A percentile compares a stretch with the other conserved stretches of the same genome.
Evolutionary conservation across 805 yeast genomes (phyloP).

Genomic region (Yarrowia deformans): DNA sequence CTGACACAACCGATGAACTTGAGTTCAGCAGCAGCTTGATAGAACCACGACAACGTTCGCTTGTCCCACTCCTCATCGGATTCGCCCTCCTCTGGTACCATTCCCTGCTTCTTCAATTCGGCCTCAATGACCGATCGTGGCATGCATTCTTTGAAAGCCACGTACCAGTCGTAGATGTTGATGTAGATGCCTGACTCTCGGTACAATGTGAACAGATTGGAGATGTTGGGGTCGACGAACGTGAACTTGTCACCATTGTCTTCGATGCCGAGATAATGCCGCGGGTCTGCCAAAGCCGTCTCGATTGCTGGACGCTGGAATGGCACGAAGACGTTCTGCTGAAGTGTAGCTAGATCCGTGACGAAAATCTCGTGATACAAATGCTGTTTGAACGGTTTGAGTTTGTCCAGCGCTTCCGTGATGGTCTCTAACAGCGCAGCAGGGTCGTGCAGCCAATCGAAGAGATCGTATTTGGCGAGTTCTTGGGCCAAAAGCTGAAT

Average conservation of each 20-base stretch:
- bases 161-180: slow-evolving; percentile 71
- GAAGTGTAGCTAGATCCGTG: slow-evolving; percentile 50
- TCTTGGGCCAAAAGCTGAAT: neutral
- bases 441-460: slow-evolving; percentile 14
- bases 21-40: slow-evolving; percentile 75
- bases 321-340: slow-evolving; percentile 55
- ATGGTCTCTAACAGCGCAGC: neutral
- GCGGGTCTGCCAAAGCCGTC: slow-evolving; percentile 55
- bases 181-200: slow-evolving; percentile 78
- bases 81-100: slow-evolving; percentile 43
- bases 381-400: slow-evolving; percentile 42
- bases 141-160: slow-evolving; percentile 59
- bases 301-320: slow-evolving; percentile 54
- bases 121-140: slow-evolving; percentile 24
- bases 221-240: slow-evolving; percentile 57
- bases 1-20: slow-evolving; percentile 72
- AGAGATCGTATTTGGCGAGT: slow-evolving; percentile 15
- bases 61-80: slow-evolving; percentile 64
- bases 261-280: slow-evolving; percentile 46
- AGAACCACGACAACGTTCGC: slow-evolving; percentile 71
- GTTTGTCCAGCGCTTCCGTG: neutral
- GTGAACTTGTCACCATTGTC: slow-evolving; percentile 47
- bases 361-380: slow-evolving; percentile 56
- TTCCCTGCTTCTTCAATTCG: slow-evolving; percentile 18
- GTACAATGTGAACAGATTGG: slow-evolving; percentile 68